phyloP scores from a whole-genome alignment of 768 basidiomycete genomes.

The Tubosaeta sp. region DNA sequence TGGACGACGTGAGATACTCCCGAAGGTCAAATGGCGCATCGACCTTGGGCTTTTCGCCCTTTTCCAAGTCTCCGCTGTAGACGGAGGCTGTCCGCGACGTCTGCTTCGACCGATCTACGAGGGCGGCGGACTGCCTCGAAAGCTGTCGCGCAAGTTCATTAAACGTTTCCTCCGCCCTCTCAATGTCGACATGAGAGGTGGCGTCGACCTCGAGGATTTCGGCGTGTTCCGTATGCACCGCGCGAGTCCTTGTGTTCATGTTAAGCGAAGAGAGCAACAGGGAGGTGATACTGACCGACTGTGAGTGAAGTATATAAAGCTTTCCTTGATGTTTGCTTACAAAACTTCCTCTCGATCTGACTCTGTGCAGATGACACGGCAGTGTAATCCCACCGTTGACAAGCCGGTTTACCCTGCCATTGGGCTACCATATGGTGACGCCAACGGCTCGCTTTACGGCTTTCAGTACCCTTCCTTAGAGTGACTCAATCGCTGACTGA shows the following conservation, averaged over 20 bases:
- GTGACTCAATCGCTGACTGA: neutral
- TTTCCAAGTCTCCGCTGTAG: conserved; percentile 35
- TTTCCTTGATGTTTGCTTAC: conserved; percentile 10
- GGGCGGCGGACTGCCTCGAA: conserved; percentile 10
- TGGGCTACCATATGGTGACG: neutral
- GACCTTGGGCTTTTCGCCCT: conserved; percentile 33
- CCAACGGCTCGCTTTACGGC: neutral
- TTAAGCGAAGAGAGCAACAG: neutral
- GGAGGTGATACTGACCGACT: neutral
- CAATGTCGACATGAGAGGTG: conserved; percentile 43
- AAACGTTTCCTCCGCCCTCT: conserved; percentile 49
- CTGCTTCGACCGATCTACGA: conserved; percentile 10
- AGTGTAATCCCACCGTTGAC: neutral
- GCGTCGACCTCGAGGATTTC: conserved; percentile 21
- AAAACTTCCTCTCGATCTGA: neutral
- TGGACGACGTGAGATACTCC: conserved; percentile 63
- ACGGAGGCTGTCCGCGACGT: conserved; percentile 23
- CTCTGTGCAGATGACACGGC: neutral
- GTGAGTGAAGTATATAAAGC: conserved; percentile 11
- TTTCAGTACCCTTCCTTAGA: neutral
- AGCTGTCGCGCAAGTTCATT: conserved; percentile 46
- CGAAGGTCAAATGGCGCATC: conserved; percentile 53
- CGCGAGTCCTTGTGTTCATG: conserved; percentile 8
- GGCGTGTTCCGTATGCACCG: conserved; percentile 8
- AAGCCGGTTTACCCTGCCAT: neutral